Evolutionary conservation across 2,329 filamentous ascomycete species (phyloP), one percentile per base, ranked within the genome.

Genomic region (Beauveria rudraprayagi): DNA sequence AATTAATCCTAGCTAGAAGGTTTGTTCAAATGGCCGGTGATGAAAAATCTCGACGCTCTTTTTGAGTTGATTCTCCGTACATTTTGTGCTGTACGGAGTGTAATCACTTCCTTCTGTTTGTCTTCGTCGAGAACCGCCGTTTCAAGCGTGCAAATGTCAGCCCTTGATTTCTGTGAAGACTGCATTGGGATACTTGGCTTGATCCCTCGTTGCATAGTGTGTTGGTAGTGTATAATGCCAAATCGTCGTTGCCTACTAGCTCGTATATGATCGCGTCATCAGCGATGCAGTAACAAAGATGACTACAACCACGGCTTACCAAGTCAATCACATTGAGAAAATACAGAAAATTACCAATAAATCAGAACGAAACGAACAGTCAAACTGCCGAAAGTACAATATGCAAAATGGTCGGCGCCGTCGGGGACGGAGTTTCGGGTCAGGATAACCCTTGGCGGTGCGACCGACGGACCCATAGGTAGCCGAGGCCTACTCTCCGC

Each of bases 261-360:
- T 53, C 50, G 55, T 48, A 40, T 44, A 56, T 56, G 55, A 56
- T 56, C 30, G 55, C 55, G 55, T 56, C 55, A 56, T 56, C 55
- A 56, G 54, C 37, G 16, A 54, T n/a, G 55, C 14, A 19, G 16
- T 19, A 14, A 6, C 3, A 22, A 26, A 19, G n/a, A 5, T 9
- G 17, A 40, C 19, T 26, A 16, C 28, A 40, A 19, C 28, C n/a
- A 48, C 40, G 11, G 41, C 47, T 46, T 48, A 40, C 4, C 8
- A 14, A 40, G 14, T 7, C 14, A 40, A 11, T 2, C 5, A 48
- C 34, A 24, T 16, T 24, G 7, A 5, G 3, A 22, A 34, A 46
- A 30, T n/a, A 43, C 1, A 17, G 2, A 10, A 19, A 48, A 40
- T 51, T 6, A 24, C 2, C n/a, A 48, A 50, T n/a, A 8, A 1